Conservation (phyloP, 768 basidiomycete species). For the Mycena amicta region DNA sequence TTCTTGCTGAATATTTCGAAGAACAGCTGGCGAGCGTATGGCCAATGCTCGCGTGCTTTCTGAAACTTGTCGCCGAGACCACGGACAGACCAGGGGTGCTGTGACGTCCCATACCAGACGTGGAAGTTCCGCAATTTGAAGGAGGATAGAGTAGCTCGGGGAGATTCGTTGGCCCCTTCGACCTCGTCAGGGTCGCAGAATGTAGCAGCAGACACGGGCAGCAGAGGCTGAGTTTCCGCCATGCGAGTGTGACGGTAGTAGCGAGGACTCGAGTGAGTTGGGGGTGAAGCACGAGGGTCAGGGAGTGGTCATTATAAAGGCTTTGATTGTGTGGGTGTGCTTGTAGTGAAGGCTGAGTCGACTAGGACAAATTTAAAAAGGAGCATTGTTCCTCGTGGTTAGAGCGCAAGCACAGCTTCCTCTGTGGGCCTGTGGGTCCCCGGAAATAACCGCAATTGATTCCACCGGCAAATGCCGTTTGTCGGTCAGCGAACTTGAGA, state of each 20-base stretch:
- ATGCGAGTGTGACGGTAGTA: not conserved
- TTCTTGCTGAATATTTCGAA: constrained; percentile 25
- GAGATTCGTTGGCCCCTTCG: not conserved
- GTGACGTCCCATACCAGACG: not conserved
- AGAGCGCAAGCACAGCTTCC: not conserved
- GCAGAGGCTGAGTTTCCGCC: not conserved
- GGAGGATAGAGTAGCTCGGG: not conserved
- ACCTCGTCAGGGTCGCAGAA: not conserved
- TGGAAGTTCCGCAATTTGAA: not conserved
- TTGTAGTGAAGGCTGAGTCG: not conserved
- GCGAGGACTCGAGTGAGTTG: not conserved
- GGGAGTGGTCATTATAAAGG: not conserved
- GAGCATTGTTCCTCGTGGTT: not conserved
- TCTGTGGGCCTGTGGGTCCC: constrained; percentile 2
- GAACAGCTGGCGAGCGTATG: constrained; percentile 23
- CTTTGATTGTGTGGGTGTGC: constrained; percentile 1
- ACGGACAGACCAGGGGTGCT: not conserved
- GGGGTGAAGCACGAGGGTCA: not conserved
- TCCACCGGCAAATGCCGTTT: not conserved
- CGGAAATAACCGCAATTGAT: no score
- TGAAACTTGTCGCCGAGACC: not conserved
- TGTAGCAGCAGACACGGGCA: not conserved
- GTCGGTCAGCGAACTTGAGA: no score
- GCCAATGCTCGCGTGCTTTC: not conserved
- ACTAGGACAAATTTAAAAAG: not conserved